Evolutionary conservation across 2,329 filamentous ascomycete species (phyloP).

Genomic region (Alternaria infectoria): DNA sequence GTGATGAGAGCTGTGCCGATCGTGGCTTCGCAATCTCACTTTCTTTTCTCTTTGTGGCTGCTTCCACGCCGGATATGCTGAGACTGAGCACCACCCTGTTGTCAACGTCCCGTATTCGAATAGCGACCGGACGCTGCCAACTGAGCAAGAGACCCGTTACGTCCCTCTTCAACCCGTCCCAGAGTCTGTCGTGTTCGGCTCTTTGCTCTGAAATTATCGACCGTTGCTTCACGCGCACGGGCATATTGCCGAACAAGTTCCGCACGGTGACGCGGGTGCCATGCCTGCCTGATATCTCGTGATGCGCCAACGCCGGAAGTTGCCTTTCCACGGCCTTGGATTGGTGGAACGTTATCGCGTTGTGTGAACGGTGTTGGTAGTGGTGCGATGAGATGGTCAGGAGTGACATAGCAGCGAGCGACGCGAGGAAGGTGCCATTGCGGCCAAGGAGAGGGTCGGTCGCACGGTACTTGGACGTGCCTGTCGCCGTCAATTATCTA

Average conservation of each 20-base stretch:
- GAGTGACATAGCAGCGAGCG: constrained; percentile 76
- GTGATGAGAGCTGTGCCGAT: constrained; percentile 25
- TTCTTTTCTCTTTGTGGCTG: background rate
- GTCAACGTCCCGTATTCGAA: constrained; percentile 65
- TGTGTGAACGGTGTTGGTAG: constrained; percentile 63
- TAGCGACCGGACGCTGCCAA: constrained; percentile 63
- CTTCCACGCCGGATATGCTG: constrained; percentile 18
- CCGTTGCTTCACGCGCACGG: constrained; percentile 85
- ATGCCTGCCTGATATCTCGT: constrained; percentile 62
- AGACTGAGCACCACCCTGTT: constrained; percentile 47
- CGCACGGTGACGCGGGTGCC: constrained; percentile 79
- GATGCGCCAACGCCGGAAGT: constrained; percentile 64
- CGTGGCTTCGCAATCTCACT: constrained; percentile 6
- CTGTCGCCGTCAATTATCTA: constrained; percentile 54
- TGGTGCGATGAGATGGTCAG: constrained; percentile 78
- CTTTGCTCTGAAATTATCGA: constrained; percentile 59
- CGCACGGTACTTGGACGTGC: constrained; percentile 73
- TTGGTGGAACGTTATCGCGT: constrained; percentile 73
- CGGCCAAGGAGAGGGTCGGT: constrained; percentile 64
- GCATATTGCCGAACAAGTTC: constrained; percentile 88
- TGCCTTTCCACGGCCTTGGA: constrained; percentile 70
- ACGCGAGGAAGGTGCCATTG: constrained; percentile 77
- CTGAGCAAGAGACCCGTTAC: constrained; percentile 72
- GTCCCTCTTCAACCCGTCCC: constrained; percentile 66
- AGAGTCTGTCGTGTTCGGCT: constrained; percentile 65